phyloP scores from a whole-genome alignment of 768 basidiomycete species.

The Tephrocybe rancida region DNA sequence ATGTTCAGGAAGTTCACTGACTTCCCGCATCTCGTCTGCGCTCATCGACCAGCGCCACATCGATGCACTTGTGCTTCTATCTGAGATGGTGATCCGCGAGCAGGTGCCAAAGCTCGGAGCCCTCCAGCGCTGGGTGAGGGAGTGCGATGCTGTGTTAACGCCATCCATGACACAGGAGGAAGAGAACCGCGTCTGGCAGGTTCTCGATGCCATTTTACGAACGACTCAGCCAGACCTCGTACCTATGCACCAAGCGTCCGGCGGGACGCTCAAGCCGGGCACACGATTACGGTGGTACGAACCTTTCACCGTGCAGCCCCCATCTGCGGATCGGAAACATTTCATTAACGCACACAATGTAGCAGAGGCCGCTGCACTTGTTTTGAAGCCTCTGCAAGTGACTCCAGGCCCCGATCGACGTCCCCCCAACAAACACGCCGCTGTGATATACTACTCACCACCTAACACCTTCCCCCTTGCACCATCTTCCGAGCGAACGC shows the following conservation, averaged over 20 bases:
- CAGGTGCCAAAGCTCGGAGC: slow-evolving; percentile 53
- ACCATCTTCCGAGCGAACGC: slow-evolving; percentile 21
- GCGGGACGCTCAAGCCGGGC: slow-evolving; percentile 26
- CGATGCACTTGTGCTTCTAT: slow-evolving; percentile 54
- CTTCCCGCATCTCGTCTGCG: slow-evolving; percentile 41
- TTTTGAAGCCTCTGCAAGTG: slow-evolving; percentile 32
- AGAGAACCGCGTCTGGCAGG: slow-evolving; percentile 45
- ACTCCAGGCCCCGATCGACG: slow-evolving; percentile 49
- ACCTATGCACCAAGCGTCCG: slow-evolving; percentile 16
- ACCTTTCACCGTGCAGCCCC: slow-evolving; percentile 30
- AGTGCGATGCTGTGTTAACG: slow-evolving; percentile 55
- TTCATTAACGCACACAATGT: slow-evolving; percentile 16
- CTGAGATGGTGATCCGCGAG: slow-evolving; percentile 49
- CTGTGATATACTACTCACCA: slow-evolving; percentile 48
- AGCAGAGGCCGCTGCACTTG: slow-evolving; percentile 15
- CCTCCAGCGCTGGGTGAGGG: slow-evolving; percentile 58
- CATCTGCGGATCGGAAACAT: slow-evolving; percentile 9
- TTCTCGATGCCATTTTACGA: slow-evolving; percentile 51
- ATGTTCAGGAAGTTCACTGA: slow-evolving; percentile 32
- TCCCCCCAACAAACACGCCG: slow-evolving; percentile 55
- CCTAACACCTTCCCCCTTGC: slow-evolving; percentile 34
- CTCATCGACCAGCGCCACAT: slow-evolving; percentile 44
- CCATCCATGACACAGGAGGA: slow-evolving; percentile 38
- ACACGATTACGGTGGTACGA: slow-evolving; percentile 34
- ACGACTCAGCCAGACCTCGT: slow-evolving; percentile 42